A percentile compares a stretch with the other conserved stretches of the same genome.
Evolutionary conservation across 2,329 filamentous ascomycete genomes (phyloP).

Genomic region (Stemphylium vesicarium): DNA sequence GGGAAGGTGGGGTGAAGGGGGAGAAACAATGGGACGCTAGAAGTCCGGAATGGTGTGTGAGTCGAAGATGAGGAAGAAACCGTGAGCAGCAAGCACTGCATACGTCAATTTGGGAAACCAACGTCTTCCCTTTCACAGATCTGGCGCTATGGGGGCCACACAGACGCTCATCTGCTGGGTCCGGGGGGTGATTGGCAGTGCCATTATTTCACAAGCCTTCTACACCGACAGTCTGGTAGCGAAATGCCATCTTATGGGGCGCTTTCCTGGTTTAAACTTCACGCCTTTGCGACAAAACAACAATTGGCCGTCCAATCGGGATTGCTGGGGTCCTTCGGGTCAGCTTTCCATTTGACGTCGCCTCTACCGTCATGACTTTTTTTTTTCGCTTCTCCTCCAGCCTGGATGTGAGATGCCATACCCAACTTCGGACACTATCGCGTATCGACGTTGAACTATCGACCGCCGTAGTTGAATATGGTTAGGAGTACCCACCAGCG

Average conservation of each 20-base stretch:
- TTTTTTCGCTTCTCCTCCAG: neutral
- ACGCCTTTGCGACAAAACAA: constrained; percentile 16
- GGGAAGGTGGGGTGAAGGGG: constrained; percentile 3
- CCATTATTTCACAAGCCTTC: constrained; percentile 21
- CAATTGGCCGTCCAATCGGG: constrained; percentile 10
- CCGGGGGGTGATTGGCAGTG: constrained; percentile 28
- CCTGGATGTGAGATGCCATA: neutral
- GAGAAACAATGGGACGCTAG: constrained; percentile 4
- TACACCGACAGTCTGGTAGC: constrained; percentile 43
- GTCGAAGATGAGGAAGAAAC: constrained; percentile 2
- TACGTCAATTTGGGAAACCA: constrained; percentile 5
- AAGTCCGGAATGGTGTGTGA: neutral
- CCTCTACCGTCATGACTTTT: neutral
- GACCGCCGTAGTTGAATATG: constrained; percentile 22
- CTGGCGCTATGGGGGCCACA: constrained; percentile 6
- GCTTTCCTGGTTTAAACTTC: constrained; percentile 20
- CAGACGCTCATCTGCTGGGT: constrained; percentile 9
- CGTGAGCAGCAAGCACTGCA: constrained; percentile 6
- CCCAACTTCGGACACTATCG: neutral
- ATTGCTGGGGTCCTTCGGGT: neutral
- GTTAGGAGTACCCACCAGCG: constrained; percentile 27
- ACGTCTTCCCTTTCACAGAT: constrained; percentile 5
- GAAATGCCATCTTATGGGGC: constrained; percentile 38
- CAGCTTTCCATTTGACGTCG: constrained; percentile 9
- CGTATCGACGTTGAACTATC: constrained; percentile 20